Conservation (phyloP, 768 basidiomycete species). For the Russula sp. region DNA sequence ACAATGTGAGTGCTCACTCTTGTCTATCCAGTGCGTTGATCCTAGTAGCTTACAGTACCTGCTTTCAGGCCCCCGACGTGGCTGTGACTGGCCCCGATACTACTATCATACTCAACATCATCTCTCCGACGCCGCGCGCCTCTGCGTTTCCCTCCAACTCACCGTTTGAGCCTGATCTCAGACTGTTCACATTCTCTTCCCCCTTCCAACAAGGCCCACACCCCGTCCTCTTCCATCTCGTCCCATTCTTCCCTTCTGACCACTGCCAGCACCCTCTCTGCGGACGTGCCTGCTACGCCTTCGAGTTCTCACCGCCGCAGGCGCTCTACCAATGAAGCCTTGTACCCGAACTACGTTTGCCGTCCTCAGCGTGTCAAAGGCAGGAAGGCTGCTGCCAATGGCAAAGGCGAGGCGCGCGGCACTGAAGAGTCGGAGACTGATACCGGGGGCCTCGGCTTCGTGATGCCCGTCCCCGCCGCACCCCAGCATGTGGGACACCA, state of each 20-base stretch:
- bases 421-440: slow-evolving; percentile 28
- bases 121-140: slow-evolving; percentile 64
- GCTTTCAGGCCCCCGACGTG: no score
- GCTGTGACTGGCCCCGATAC: slow-evolving; percentile 49
- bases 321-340: slow-evolving; percentile 46
- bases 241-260: slow-evolving; percentile 34
- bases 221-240: slow-evolving; percentile 40
- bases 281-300: slow-evolving; percentile 26
- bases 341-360: slow-evolving; percentile 75
- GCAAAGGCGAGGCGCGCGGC: slow-evolving; percentile 45
- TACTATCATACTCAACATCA: slow-evolving; percentile 46
- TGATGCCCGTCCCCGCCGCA: slow-evolving; percentile 32
- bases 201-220: slow-evolving; percentile 32
- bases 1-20: slow-evolving; percentile 35
- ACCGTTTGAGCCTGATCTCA: slow-evolving; percentile 68
- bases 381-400: no score
- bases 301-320: slow-evolving; percentile 30
- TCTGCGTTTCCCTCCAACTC: slow-evolving; percentile 62
- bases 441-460: slow-evolving; percentile 39
- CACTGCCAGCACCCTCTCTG: slow-evolving; percentile 26
- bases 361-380: slow-evolving; percentile 61
- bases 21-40: background rate
- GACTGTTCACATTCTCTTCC: slow-evolving; percentile 37
- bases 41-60: slow-evolving; percentile 4
- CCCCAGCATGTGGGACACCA: slow-evolving; percentile 35